Base-by-base conservation (phyloP, 2,329 filamentous ascomycete species). In the Beauveria pseudobassiana region DNA sequence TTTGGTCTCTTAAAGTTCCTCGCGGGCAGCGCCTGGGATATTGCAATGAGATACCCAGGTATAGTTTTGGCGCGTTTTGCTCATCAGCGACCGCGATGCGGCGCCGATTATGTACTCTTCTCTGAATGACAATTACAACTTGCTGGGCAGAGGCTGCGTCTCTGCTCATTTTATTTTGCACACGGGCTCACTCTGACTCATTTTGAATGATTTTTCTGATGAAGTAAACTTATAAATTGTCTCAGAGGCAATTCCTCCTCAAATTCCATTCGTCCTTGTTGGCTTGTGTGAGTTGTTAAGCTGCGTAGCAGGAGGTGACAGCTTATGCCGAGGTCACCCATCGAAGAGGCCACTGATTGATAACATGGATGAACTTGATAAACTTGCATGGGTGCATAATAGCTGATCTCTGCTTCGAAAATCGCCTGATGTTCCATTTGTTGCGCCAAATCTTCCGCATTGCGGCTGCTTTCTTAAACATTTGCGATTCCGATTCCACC, bases 21-120 rank as follows among this genome's bases (percentile, higher is more conserved):
- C 73, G 74, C 71, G 71, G 76, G 73, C 71, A 73, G 74, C 74
- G 72, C 72, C 69, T 66, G 73, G 76, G 71, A 75, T 76, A 75
- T 75, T 77, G 73, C 70, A 73, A 76, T 72, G 70, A 75, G 76
- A 76, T 75, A 74, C 70, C 59, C 52, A 62, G 59, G 52, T 52
- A 56, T 57, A 50, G 70, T 69, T 72, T 65, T 71, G 71, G 67
- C 69, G 67, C 69, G 68, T 67, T 67, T 68, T 68, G 63, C 56
- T 69, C 50, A 55, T 63, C 61, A 49, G 68, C 65, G 68, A 65
- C 61, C 63, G 69, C 68, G 64, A 65, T 66, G 69, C 67, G 64
- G 67, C 66, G 66, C 69, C 58, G 64, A 63, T 63, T 63, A 68
- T 64, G 64, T 71, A 71, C 63, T 68, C 62, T 63, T 61, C 64